phyloP scores from a whole-genome alignment of 371 early-diverging fungal genomes.

The Umbelopsis sp. region DNA sequence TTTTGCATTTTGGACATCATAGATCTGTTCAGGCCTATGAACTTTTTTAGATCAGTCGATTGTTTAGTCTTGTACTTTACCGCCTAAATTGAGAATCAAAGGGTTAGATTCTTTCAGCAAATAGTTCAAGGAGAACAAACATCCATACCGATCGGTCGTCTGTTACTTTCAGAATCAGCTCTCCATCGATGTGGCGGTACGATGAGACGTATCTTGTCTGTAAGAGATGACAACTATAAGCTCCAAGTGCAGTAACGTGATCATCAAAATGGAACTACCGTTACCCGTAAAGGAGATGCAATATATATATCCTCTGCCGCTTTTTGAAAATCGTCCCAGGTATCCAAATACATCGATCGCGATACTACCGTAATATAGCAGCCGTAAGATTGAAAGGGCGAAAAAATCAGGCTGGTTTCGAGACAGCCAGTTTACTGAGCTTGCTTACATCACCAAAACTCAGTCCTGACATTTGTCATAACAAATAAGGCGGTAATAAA shows the following conservation, averaged over 20 bases:
- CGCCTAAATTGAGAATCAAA: constrained; percentile 37
- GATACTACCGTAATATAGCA: background rate
- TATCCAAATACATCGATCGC: constrained; percentile 42
- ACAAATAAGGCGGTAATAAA: background rate
- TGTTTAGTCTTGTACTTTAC: constrained; percentile 77
- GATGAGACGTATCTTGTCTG: constrained; percentile 75
- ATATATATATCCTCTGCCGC: constrained; percentile 74
- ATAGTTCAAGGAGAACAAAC: too few relatives aligned
- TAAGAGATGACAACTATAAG: background rate
- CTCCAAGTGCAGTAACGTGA: background rate
- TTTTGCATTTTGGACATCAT: constrained; percentile 79
- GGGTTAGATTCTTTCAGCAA: too few relatives aligned
- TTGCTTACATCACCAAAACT: background rate
- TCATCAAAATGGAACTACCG: background rate
- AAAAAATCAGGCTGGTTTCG: background rate
- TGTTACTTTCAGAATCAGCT: constrained; percentile 75
- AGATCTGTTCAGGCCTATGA: constrained; percentile 64
- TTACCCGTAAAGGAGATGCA: constrained; percentile 65
- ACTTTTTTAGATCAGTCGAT: constrained; percentile 72
- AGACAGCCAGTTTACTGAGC: too few relatives aligned
- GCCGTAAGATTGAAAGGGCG: background rate
- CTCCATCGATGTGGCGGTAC: constrained; percentile 74
- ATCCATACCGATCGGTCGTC: constrained; percentile 63
- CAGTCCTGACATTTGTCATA: background rate
- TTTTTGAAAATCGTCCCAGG: constrained; percentile 79